These are phyloP conservation scores for Hymenoscyphus fraxineus DNA, from an alignment of 2,329 filamentous ascomycete genomes.

Conservation along the genomic window DNA sequence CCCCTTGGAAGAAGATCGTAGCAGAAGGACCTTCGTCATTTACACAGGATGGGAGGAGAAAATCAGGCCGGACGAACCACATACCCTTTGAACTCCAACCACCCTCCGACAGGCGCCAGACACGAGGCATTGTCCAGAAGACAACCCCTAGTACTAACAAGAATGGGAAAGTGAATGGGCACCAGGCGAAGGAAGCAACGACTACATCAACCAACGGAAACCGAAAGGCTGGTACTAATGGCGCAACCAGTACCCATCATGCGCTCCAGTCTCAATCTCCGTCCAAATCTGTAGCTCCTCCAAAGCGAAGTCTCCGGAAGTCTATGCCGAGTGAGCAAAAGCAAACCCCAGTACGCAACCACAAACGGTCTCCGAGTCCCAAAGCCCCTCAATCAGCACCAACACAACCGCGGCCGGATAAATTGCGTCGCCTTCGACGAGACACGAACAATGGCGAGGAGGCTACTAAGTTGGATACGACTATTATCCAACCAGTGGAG, in stretches of 20 bases:
- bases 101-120: constrained; percentile 48
- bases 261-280: constrained; percentile 24
- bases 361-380: constrained; percentile 22
- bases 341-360: constrained; percentile 25
- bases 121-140: constrained; percentile 43
- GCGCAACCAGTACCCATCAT: constrained; percentile 20
- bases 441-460: constrained; percentile 25
- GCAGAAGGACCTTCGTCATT: constrained; percentile 88
- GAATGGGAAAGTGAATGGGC: constrained; percentile 25
- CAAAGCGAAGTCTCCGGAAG: constrained; percentile 31
- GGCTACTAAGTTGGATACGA: constrained; percentile 8
- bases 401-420: constrained; percentile 19
- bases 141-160: constrained; percentile 29
- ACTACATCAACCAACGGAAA: constrained; percentile 22
- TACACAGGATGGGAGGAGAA: constrained; percentile 66
- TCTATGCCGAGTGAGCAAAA: constrained; percentile 27
- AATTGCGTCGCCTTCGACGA: constrained; percentile 26
- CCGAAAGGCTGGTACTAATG: constrained; percentile 22
- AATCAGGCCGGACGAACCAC: constrained; percentile 60
- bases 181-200: constrained; percentile 21
- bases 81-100: constrained; percentile 52
- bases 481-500: constrained; percentile 20
- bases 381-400: constrained; percentile 24
- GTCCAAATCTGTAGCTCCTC: constrained; percentile 26
- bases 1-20: constrained; percentile 86